These are phyloP conservation scores for Durusdinium trenchii DNA, from an alignment of 73 alveolate genomes.

Conservation along the genomic window DNA sequence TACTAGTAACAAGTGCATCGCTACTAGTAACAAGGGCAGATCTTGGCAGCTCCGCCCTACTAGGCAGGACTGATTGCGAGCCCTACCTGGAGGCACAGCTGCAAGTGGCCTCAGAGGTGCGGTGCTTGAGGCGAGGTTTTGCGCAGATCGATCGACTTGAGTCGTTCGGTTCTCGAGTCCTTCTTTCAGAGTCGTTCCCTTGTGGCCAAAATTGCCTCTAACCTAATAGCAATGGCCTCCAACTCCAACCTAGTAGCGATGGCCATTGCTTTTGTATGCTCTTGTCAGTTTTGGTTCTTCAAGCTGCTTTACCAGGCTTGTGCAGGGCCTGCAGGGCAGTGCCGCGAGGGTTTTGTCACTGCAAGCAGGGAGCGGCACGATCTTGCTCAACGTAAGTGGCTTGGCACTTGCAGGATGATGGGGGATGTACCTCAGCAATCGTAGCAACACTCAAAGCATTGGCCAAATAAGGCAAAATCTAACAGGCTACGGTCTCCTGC, in stretches of 20 bases:
- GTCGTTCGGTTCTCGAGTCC: background rate
- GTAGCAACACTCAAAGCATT: no score
- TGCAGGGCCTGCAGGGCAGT: background rate
- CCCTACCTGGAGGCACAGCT: constrained; percentile 28
- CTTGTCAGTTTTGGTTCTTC: no score
- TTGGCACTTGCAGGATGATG: no score
- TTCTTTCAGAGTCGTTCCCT: no score
- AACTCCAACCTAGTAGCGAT: background rate
- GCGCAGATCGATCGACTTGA: background rate
- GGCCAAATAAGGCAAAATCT: no score
- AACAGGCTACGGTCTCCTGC: no score
- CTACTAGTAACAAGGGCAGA: no score
- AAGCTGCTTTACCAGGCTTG: constrained; percentile 40
- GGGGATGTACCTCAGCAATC: no score
- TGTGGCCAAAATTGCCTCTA: background rate
- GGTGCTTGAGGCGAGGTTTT: constrained; percentile 26
- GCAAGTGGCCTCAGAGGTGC: background rate
- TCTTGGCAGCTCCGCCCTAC: no score
- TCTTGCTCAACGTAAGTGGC: background rate
- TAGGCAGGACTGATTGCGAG: no score
- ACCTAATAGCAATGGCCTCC: background rate
- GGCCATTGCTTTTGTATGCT: background rate
- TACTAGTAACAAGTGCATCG: no score
- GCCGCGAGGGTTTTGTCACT: background rate
- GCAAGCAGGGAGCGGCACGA: constrained; percentile 2